Percentiles rank a stretch among this genome's conserved stretches.
Evolutionary conservation across 306 rosid genomes (phyloP).

Genomic region (Vigna radiata): DNA sequence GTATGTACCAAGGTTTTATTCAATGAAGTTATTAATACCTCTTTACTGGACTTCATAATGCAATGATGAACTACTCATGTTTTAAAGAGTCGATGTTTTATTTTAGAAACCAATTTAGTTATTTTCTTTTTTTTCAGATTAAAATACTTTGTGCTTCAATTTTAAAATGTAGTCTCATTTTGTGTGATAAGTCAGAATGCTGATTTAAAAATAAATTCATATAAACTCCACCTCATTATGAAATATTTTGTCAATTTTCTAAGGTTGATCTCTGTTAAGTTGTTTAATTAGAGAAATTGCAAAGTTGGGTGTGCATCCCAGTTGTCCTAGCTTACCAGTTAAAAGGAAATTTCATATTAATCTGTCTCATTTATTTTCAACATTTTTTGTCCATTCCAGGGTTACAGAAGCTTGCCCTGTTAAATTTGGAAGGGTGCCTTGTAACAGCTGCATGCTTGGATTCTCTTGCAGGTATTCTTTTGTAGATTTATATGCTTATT

Average conservation of each 20-base stretch:
- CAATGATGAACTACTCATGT: slow-evolving; percentile 6
- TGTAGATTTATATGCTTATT: slow-evolving; percentile 22
- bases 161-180: slow-evolving; percentile 30
- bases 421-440: slow-evolving; percentile 94
- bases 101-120: slow-evolving; percentile 23
- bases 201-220: slow-evolving; percentile 2
- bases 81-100: slow-evolving; percentile 21
- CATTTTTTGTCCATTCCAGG: slow-evolving; percentile 60
- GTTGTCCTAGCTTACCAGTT: slow-evolving; percentile 15
- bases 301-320: slow-evolving; percentile 5
- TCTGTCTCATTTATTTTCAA: slow-evolving; percentile 26
- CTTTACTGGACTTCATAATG: slow-evolving; percentile 15
- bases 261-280: slow-evolving; percentile 24
- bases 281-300: slow-evolving; percentile 27
- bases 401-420: slow-evolving; percentile 69
- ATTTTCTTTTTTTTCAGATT: neutral
- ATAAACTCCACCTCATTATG: slow-evolving; percentile 8
- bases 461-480: slow-evolving; percentile 79
- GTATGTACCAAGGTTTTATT: slow-evolving; percentile 33
- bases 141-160: slow-evolving; percentile 7
- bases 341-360: slow-evolving; percentile 23
- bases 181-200: neutral
- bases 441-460: slow-evolving; percentile 86
- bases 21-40: slow-evolving; percentile 16
- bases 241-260: slow-evolving; percentile 30